A percentile compares a stretch with the other conserved stretches of the same genome.
phyloP scores from a whole-genome alignment of 805 yeast species.

The Lachancea thermotolerans region DNA sequence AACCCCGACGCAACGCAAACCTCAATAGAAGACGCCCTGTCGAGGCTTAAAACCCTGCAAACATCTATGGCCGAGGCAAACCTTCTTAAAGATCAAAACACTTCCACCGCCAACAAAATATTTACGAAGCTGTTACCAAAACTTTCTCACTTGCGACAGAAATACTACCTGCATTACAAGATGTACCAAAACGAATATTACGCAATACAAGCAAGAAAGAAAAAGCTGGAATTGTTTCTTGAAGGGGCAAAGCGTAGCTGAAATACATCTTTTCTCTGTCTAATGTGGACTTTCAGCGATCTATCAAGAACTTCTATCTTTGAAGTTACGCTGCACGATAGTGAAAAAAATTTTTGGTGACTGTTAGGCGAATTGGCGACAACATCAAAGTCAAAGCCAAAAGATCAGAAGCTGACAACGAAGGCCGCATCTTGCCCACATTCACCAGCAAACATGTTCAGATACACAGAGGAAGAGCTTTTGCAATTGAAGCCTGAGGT shows the following conservation, averaged over 20 bases:
- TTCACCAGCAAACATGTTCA: slow-evolving; percentile 33
- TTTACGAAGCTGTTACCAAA: slow-evolving; percentile 1
- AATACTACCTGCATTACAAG: slow-evolving; percentile 19
- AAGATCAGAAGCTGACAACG: neutral
- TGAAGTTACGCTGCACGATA: too few relatives aligned
- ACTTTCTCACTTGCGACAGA: slow-evolving; percentile 11
- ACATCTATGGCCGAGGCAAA: neutral
- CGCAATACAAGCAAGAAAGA: slow-evolving; percentile 10
- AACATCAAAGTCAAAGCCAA: neutral
- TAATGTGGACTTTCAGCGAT: too few relatives aligned
- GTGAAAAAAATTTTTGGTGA: neutral
- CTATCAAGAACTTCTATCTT: too few relatives aligned
- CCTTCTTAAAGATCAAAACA: neutral
- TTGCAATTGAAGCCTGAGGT: slow-evolving; percentile 50
- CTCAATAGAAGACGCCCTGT: neutral
- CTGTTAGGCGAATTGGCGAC: neutral
- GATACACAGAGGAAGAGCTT: slow-evolving; percentile 69
- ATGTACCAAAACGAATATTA: slow-evolving; percentile 17
- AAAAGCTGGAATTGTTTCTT: neutral
- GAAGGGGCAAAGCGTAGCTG: neutral
- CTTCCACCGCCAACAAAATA: neutral
- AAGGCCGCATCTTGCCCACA: too few relatives aligned
- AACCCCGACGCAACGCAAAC: neutral
- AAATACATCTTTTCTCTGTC: too few relatives aligned
- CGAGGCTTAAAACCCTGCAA: neutral